Conservation (phyloP, 1,284 basidiomycete species). For the Coniophora puteana region DNA sequence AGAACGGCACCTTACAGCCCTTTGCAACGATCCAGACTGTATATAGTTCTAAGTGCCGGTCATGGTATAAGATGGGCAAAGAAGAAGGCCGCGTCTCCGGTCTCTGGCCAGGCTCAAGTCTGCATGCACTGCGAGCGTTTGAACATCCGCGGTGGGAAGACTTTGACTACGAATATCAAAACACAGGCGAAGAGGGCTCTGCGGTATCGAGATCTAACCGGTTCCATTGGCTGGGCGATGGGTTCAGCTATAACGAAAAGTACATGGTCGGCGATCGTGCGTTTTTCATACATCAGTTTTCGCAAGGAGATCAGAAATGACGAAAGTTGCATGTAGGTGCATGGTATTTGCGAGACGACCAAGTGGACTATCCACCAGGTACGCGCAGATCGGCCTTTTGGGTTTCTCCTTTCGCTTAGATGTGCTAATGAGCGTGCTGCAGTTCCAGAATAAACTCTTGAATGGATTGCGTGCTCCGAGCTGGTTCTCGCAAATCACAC, state of each 20-base stretch:
- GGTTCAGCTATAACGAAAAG: conserved; percentile 44
- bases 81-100: conserved; percentile 54
- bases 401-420: too few species aligned
- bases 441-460: too few species aligned
- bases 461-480: too few species aligned
- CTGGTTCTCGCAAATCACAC: too few species aligned
- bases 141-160: conserved; percentile 64
- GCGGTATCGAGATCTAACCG: too few species aligned
- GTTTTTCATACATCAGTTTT: conserved; percentile 18
- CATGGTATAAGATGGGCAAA: conserved; percentile 65
- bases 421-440: too few species aligned
- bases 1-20: background rate
- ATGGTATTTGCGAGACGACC: conserved; percentile 43
- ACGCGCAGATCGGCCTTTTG: too few species aligned
- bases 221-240: conserved; percentile 59
- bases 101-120: conserved; percentile 58
- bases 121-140: conserved; percentile 48
- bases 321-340: conserved; percentile 30
- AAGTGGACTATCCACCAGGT: conserved; percentile 41
- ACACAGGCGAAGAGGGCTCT: conserved; percentile 29
- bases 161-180: conserved; percentile 48
- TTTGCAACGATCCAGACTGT: conserved; percentile 44
- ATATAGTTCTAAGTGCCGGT: conserved; percentile 53
- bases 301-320: background rate
- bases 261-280: conserved; percentile 42